Evolutionary conservation across 2,329 filamentous ascomycete species (phyloP).

Genomic region (Diaporthe ampelina): DNA sequence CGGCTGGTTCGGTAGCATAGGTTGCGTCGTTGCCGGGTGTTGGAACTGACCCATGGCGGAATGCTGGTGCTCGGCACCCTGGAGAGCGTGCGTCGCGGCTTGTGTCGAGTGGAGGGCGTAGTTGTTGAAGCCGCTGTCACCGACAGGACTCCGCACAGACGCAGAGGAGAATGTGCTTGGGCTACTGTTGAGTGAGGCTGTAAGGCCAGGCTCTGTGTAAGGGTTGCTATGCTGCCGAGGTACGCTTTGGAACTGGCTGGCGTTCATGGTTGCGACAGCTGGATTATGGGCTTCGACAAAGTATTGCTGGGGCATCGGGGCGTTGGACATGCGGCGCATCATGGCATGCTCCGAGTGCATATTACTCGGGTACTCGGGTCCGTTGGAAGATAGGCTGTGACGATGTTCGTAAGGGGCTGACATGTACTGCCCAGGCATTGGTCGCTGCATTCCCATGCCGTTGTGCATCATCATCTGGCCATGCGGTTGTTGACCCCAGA

Average conservation of each 20-base stretch:
- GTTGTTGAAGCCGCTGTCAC: slow-evolving; percentile 61
- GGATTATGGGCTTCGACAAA: slow-evolving; percentile 75
- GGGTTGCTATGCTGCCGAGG: slow-evolving; percentile 54
- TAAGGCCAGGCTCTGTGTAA: slow-evolving; percentile 62
- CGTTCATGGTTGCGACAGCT: slow-evolving; percentile 73
- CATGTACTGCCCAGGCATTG: slow-evolving; percentile 60
- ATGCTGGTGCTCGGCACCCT: slow-evolving; percentile 60
- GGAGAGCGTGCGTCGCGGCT: slow-evolving; percentile 62
- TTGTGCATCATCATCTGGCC: slow-evolving; percentile 31
- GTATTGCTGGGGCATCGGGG: slow-evolving; percentile 63
- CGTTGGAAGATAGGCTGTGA: slow-evolving; percentile 61
- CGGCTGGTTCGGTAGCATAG: slow-evolving; percentile 31
- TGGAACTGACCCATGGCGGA: slow-evolving; percentile 51
- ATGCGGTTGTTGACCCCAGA: slow-evolving; percentile 26
- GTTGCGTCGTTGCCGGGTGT: slow-evolving; percentile 40
- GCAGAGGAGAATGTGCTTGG: slow-evolving; percentile 70
- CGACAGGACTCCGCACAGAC: slow-evolving; percentile 66
- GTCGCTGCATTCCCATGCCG: slow-evolving; percentile 26
- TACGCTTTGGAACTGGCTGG: slow-evolving; percentile 49
- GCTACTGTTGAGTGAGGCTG: slow-evolving; percentile 69
- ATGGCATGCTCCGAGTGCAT: slow-evolving; percentile 50
- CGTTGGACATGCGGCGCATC: slow-evolving; percentile 58
- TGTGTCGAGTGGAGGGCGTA: slow-evolving; percentile 70
- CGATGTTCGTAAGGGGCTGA: slow-evolving; percentile 60
- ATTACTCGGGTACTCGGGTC: slow-evolving; percentile 53